phyloP scores from a whole-genome alignment of 495 filamentous ascomycete genomes.

The Penicillium psychrofluorescens region DNA sequence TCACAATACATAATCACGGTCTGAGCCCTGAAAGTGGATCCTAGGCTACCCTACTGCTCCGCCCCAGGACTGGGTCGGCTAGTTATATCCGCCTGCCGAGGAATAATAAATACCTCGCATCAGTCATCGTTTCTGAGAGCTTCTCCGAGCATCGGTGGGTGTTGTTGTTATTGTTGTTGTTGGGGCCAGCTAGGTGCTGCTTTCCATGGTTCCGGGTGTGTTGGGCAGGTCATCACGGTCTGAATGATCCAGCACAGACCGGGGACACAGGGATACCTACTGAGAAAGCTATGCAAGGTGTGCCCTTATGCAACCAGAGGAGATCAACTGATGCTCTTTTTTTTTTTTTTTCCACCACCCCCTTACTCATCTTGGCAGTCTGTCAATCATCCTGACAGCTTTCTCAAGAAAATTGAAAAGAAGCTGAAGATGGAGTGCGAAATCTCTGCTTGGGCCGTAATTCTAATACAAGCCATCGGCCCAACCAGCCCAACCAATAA shows the following conservation, averaged over 20 bases:
- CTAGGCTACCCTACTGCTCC: slow-evolving; percentile 5
- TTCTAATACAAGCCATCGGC: slow-evolving; percentile 6
- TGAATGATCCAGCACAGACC: not conserved
- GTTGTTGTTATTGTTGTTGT: no score
- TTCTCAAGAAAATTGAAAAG: not conserved
- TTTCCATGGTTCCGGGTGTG: not conserved
- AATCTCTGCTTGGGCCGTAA: slow-evolving; percentile 7
- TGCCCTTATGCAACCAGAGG: not conserved
- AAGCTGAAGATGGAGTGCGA: not conserved
- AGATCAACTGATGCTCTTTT: not conserved
- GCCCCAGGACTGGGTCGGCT: slow-evolving; percentile 14
- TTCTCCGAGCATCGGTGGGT: no score
- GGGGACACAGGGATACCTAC: not conserved
- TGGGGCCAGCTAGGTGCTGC: not conserved
- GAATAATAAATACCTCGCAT: not conserved
- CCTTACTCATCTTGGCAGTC: not conserved
- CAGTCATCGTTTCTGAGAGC: no score
- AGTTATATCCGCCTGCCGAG: not conserved
- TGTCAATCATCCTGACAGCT: not conserved
- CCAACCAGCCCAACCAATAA: slow-evolving; percentile 14
- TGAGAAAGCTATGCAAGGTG: no score
- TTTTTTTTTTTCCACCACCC: no score
- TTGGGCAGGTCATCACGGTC: no score
- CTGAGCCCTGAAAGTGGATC: slow-evolving; percentile 27
- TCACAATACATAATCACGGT: not conserved